Evolutionary conservation across 148 eudicot genomes (phyloP).

Genomic region (Silene conica): DNA sequence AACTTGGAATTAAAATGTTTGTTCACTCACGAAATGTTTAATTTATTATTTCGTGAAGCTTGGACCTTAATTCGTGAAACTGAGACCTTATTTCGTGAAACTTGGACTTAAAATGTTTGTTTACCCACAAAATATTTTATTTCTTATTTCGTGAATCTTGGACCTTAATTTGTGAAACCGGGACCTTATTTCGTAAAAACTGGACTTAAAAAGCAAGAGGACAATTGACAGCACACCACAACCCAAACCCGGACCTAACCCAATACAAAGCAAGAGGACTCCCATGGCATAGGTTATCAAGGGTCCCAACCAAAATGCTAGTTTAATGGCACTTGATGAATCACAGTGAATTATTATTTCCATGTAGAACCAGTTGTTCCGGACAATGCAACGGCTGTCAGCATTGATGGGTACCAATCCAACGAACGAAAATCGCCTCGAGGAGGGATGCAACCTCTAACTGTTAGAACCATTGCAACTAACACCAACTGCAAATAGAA

Average conservation of each 20-base stretch:
- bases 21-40: too few relatives aligned
- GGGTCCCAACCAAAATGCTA: constrained; percentile 59
- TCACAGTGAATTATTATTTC: constrained; percentile 18
- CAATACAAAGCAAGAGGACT: constrained; percentile 34
- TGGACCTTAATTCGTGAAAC: too few relatives aligned
- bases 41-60: too few relatives aligned
- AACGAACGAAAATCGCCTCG: constrained; percentile 30
- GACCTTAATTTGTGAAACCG: too few relatives aligned
- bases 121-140: too few relatives aligned
- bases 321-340: constrained; percentile 29
- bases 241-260: constrained; percentile 40
- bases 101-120: too few relatives aligned
- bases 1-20: too few relatives aligned
- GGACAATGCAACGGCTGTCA: constrained; percentile 34
- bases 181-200: too few relatives aligned
- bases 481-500: constrained; percentile 34
- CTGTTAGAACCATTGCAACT: constrained; percentile 24
- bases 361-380: constrained; percentile 32
- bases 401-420: constrained; percentile 42
- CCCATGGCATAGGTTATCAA: constrained; percentile 46
- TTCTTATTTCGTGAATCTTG: too few relatives aligned
- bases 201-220: too few relatives aligned
- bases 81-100: too few relatives aligned
- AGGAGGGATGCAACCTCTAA: constrained; percentile 31
- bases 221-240: constrained; percentile 34